A percentile compares a stretch with the other conserved stretches of the same genome.
Conservation (phyloP, 2,329 filamentous ascomycete genomes). For the Raffaelea arxii region DNA sequence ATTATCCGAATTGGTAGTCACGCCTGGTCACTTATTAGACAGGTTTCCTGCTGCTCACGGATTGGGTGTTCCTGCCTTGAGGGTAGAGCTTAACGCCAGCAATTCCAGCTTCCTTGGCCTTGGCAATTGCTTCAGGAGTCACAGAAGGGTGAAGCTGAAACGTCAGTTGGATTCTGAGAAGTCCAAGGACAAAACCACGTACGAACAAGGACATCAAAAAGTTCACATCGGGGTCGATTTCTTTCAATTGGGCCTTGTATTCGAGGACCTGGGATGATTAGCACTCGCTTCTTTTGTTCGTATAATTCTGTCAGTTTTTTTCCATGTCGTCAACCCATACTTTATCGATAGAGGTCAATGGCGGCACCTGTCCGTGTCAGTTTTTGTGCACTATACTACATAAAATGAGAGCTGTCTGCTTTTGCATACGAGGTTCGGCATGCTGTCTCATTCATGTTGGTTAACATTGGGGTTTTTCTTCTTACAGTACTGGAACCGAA, state of each 20-base stretch:
- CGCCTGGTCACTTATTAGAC: conserved; percentile 25
- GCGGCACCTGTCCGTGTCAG: conserved; percentile 13
- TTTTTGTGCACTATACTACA: background rate
- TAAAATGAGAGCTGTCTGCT: background rate
- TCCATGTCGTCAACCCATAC: conserved; percentile 4
- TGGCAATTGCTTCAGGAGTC: conserved; percentile 58
- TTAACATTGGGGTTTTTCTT: background rate
- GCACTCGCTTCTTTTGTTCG: background rate
- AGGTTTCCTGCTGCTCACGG: conserved; percentile 3
- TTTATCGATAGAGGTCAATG: conserved; percentile 9
- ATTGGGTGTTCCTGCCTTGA: conserved; percentile 17
- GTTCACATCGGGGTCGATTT: conserved; percentile 50
- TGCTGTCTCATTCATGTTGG: conserved; percentile 18
- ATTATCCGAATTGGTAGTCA: conserved; percentile 56
- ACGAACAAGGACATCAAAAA: conserved; percentile 64
- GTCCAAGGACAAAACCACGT: background rate
- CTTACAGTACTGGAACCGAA: background rate
- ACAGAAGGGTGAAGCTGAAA: conserved; percentile 43
- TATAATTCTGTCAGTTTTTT: too few species aligned
- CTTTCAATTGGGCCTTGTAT: conserved; percentile 52
- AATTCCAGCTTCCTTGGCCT: conserved; percentile 65
- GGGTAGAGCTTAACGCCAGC: conserved; percentile 61
- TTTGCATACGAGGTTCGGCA: conserved; percentile 21
- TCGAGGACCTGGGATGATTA: conserved; percentile 43
- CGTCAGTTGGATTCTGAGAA: background rate